A percentile compares a stretch with the other conserved stretches of the same genome.
Conservation (phyloP, 441 rosid genomes). For the Iberis amara region DNA sequence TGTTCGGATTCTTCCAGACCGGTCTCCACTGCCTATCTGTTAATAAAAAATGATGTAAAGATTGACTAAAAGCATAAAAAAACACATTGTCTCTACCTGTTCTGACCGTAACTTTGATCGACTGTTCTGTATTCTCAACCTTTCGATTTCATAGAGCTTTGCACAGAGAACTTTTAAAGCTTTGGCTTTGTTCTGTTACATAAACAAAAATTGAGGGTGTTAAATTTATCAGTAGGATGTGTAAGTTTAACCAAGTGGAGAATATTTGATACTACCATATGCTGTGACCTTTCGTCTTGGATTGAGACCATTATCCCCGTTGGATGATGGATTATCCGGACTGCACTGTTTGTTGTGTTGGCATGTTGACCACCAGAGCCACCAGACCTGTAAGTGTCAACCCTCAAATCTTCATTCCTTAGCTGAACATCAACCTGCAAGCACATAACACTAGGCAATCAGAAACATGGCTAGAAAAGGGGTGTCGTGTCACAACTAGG, state of each 20-base stretch:
- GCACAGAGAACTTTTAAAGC: constrained; percentile 87
- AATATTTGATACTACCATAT: constrained; percentile 51
- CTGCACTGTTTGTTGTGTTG: constrained; percentile 95
- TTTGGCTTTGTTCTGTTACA: constrained; percentile 77
- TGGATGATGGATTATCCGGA: constrained; percentile 73
- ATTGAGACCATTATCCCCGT: constrained; percentile 74
- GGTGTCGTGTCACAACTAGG: not conserved
- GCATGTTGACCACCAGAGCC: constrained; percentile 96
- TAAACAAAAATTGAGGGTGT: not conserved
- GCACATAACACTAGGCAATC: no score
- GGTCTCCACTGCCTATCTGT: constrained; percentile 92
- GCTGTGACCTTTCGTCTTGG: constrained; percentile 97
- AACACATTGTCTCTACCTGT: constrained; percentile 45
- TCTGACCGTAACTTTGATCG: constrained; percentile 79
- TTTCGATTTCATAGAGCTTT: constrained; percentile 80
- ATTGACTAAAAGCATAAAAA: constrained; percentile 1
- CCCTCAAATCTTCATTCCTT: constrained; percentile 85
- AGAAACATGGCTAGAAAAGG: no score
- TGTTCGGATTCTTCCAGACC: constrained; percentile 88
- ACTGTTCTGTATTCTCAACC: constrained; percentile 59
- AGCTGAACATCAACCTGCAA: constrained; percentile 81
- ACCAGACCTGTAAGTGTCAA: constrained; percentile 86
- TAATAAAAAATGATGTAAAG: constrained; percentile 26
- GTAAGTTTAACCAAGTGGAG: not conserved
- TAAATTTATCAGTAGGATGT: not conserved